These are phyloP conservation scores for Pleodorina starrii DNA, from an alignment of 139 green algal species.

Conservation along the genomic window DNA sequence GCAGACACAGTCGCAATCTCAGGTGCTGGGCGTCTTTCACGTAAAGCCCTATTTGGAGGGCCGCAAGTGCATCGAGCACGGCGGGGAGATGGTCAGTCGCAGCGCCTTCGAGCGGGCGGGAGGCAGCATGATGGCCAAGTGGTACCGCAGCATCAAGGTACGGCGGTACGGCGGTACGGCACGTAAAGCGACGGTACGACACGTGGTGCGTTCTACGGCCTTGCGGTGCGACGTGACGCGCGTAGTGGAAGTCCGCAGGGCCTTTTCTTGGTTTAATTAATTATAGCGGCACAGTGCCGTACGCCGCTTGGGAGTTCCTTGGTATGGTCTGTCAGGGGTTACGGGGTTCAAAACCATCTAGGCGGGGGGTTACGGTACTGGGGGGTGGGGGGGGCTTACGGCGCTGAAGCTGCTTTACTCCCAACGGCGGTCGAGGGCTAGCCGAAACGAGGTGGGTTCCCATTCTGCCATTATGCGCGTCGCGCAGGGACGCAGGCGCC, in stretches of 20 bases:
- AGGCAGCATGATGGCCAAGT: conserved; percentile 43
- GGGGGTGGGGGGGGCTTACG: no score
- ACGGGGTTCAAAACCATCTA: neutral
- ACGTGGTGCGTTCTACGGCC: neutral
- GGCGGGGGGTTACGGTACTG: no score
- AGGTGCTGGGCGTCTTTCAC: conserved; percentile 15
- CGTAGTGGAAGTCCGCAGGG: neutral
- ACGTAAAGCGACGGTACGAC: neutral
- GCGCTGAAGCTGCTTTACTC: neutral
- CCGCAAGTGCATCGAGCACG: conserved; percentile 2
- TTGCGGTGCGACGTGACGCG: no score
- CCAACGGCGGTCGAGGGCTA: neutral
- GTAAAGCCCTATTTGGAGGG: conserved; percentile 19
- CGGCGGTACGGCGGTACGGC: neutral
- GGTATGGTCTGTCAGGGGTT: neutral
- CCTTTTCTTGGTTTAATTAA: neutral
- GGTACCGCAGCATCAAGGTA: conserved; percentile 48
- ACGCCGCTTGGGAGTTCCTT: neutral
- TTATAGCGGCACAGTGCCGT: no score
- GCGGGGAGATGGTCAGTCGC: conserved; percentile 22
- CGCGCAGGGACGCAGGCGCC: neutral
- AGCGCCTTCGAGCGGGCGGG: conserved; percentile 33
- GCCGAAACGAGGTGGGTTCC: no score
- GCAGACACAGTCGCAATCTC: no score
- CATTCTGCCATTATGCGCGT: neutral